These are phyloP conservation scores for Pseudopithomyces maydicus DNA, from an alignment of 2,329 filamentous ascomycete species.

Conservation along the genomic window DNA sequence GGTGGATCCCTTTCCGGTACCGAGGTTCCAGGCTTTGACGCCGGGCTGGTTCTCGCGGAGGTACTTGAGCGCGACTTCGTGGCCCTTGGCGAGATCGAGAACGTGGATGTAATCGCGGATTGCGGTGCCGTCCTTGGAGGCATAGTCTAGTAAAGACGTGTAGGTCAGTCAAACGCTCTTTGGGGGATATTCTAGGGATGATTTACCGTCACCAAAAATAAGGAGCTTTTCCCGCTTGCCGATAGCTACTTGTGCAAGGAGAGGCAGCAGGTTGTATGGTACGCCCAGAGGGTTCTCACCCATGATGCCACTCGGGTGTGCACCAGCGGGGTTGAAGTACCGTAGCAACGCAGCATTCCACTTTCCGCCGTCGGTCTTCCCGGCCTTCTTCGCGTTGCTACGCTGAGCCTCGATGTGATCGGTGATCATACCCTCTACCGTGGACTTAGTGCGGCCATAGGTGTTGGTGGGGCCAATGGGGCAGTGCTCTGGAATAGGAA, in stretches of 20 bases:
- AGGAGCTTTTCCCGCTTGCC: slow-evolving; percentile 92
- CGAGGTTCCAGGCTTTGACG: slow-evolving; percentile 94
- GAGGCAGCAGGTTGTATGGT: slow-evolving; percentile 91
- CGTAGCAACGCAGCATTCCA: slow-evolving; percentile 94
- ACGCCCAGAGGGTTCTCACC: slow-evolving; percentile 96
- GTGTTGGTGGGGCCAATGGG: slow-evolving; percentile 96
- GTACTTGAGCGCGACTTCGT: slow-evolving; percentile 88
- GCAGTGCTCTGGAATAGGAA: slow-evolving; percentile 96
- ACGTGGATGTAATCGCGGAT: slow-evolving; percentile 99
- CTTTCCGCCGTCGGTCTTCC: slow-evolving; percentile 68
- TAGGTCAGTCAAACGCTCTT: slow-evolving; percentile 22
- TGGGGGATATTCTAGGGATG: neutral
- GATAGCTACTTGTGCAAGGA: slow-evolving; percentile 94
- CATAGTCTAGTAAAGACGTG: slow-evolving; percentile 75
- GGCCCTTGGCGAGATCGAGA: slow-evolving; percentile 83
- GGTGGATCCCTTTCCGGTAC: slow-evolving; percentile 91
- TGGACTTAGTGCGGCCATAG: slow-evolving; percentile 95
- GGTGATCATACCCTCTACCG: slow-evolving; percentile 88
- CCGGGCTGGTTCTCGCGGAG: slow-evolving; percentile 83
- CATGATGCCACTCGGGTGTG: slow-evolving; percentile 95
- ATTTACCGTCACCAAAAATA: slow-evolving; percentile 86
- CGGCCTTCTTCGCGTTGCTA: slow-evolving; percentile 78
- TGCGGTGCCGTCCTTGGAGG: slow-evolving; percentile 85
- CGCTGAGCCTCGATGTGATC: slow-evolving; percentile 89
- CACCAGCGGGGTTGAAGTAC: slow-evolving; percentile 97